Conservation (phyloP, 2,329 filamentous ascomycete genomes). For the Pestalotiopsis sp. region DNA sequence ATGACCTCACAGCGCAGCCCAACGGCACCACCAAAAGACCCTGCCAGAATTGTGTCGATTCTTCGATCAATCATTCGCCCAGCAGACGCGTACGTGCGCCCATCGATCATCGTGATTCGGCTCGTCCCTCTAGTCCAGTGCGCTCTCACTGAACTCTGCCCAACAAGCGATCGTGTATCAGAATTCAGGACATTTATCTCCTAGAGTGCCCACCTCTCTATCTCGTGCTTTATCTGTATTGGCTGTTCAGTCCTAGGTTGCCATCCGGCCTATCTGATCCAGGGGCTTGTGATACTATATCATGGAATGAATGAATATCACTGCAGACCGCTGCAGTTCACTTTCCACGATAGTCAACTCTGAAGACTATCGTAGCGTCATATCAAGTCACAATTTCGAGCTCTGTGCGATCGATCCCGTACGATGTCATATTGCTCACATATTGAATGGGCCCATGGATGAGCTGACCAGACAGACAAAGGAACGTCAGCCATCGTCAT, state of each 20-base stretch:
- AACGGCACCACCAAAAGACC: slow-evolving; percentile 5
- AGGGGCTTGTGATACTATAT: background rate
- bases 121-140: background rate
- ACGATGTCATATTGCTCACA: background rate
- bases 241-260: background rate
- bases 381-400: background rate
- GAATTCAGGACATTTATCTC: background rate
- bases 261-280: background rate
- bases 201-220: background rate
- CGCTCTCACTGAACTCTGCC: background rate
- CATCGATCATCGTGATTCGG: background rate
- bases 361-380: background rate
- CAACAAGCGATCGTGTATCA: background rate
- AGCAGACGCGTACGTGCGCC: background rate
- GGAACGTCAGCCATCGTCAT: background rate
- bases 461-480: background rate
- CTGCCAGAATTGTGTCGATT: slow-evolving; percentile 3
- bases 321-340: background rate
- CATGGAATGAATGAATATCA: background rate
- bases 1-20: slow-evolving; percentile 9
- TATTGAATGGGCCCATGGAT: background rate
- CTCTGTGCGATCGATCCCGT: background rate
- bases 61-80: background rate
- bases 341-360: background rate
- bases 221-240: background rate